These are phyloP conservation scores for Linnemannia zychae DNA, from an alignment of 192 early-diverging fungal species.

Conservation along the genomic window DNA sequence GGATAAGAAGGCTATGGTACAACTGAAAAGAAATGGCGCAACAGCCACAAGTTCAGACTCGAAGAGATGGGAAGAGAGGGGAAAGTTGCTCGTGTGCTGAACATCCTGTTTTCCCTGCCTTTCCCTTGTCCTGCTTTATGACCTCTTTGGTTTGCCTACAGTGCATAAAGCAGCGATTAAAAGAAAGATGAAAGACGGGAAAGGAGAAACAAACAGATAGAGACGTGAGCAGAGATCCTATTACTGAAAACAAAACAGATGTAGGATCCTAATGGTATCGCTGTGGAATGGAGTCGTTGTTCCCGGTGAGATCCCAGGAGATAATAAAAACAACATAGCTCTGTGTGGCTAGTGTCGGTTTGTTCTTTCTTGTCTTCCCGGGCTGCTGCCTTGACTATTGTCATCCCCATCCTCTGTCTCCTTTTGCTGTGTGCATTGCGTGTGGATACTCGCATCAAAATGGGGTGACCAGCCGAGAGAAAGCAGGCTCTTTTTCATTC, in stretches of 20 bases:
- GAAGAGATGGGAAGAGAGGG: not conserved
- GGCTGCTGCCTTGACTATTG: not conserved
- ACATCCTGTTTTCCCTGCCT: not conserved
- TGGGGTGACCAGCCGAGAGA: not conserved
- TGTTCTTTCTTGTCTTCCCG: not conserved
- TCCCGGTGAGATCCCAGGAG: not conserved
- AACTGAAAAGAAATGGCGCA: constrained; percentile 13
- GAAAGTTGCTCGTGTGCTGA: not conserved
- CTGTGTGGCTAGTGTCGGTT: not conserved
- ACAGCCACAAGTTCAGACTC: constrained; percentile 4
- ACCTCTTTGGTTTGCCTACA: constrained; percentile 23
- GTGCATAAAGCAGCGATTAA: not conserved
- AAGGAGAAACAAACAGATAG: not conserved
- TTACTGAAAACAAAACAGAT: not conserved
- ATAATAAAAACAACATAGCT: not conserved
- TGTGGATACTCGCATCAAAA: not conserved
- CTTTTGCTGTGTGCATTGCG: not conserved
- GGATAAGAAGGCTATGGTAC: not conserved
- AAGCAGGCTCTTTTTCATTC: not conserved
- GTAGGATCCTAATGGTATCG: not conserved
- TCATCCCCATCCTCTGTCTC: not conserved
- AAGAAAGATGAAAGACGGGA: not conserved
- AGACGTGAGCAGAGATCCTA: not conserved
- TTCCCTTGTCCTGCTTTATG: not conserved
- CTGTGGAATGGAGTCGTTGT: not conserved